A percentile compares a stretch with the other conserved stretches of the same genome.
Conservation (phyloP, 805 yeast genomes). For the Candida multigemmis region DNA sequence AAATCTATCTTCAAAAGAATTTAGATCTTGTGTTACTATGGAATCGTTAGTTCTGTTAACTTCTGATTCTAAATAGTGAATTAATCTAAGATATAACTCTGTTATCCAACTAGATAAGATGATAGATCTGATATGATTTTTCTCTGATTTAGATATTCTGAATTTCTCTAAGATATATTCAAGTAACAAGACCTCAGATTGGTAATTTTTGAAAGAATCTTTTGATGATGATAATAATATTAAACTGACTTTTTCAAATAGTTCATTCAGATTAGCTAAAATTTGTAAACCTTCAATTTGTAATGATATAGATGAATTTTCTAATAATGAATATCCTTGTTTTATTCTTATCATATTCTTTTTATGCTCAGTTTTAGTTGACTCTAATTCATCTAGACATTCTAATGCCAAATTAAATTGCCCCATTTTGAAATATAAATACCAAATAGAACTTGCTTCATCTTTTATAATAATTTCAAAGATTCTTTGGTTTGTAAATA, state of each 20-base stretch:
- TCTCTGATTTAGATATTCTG: slow-evolving; percentile 13
- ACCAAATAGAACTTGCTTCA: slow-evolving; percentile 75
- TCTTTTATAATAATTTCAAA: slow-evolving; percentile 64
- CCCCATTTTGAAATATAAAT: slow-evolving; percentile 26
- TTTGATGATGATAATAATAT: slow-evolving; percentile 19
- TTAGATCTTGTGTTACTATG: too few relatives aligned
- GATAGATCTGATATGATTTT: slow-evolving; percentile 22
- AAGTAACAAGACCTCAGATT: slow-evolving; percentile 14
- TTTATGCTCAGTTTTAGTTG: slow-evolving; percentile 6
- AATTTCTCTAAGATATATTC: slow-evolving; percentile 26
- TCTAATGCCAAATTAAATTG: slow-evolving; percentile 60
- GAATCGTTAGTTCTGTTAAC: too few relatives aligned
- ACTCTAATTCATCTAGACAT: slow-evolving; percentile 10
- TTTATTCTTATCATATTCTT: slow-evolving; percentile 23
- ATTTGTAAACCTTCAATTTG: slow-evolving; percentile 33
- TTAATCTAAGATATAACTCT: slow-evolving; percentile 43
- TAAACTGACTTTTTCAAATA: slow-evolving; percentile 64
- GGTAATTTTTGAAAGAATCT: slow-evolving; percentile 2
- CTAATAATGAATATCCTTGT: slow-evolving; percentile 28
- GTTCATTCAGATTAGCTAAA: slow-evolving; percentile 54
- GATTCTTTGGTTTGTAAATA: slow-evolving; percentile 49
- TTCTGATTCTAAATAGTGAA: slow-evolving; percentile 32
- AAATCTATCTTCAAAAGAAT: slow-evolving; percentile 10
- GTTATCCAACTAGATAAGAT: slow-evolving; percentile 61
- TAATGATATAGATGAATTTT: slow-evolving; percentile 12